Conservation (phyloP, 495 filamentous ascomycete genomes). For the Xylaria longipes region DNA sequence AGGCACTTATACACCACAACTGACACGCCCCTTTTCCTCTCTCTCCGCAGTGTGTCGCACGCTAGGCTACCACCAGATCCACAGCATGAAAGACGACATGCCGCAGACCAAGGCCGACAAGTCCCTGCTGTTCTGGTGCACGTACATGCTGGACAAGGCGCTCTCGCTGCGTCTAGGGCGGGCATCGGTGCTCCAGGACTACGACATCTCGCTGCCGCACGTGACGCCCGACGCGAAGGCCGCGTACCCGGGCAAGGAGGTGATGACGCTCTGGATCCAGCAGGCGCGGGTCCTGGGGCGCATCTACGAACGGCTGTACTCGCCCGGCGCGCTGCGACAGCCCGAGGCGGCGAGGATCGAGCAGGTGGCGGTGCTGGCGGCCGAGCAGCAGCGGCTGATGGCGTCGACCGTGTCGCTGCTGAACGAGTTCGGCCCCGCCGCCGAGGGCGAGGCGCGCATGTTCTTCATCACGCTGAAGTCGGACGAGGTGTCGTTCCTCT, state of each 20-base stretch:
- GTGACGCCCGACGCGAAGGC: conserved; percentile 43
- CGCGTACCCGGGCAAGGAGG: conserved; percentile 42
- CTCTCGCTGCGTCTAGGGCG: conserved; percentile 70
- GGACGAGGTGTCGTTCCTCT: conserved; percentile 62
- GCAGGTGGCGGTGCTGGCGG: conserved; percentile 39
- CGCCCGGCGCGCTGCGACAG: conserved; percentile 61
- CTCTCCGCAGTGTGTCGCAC: conserved; percentile 60
- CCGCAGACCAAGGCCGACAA: conserved; percentile 46
- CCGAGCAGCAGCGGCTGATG: conserved; percentile 35
- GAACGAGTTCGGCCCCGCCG: conserved; percentile 26
- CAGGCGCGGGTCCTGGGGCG: conserved; percentile 63
- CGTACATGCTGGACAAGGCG: conserved; percentile 65
- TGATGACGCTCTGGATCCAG: conserved; percentile 57
- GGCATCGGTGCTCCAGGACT: conserved; percentile 66
- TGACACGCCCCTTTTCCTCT: neutral
- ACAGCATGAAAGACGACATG: conserved; percentile 56
- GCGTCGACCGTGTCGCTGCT: conserved; percentile 35
- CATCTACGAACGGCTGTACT: conserved; percentile 67
- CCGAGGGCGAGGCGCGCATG: conserved; percentile 39
- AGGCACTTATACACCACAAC: neutral
- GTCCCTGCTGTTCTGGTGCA: conserved; percentile 65
- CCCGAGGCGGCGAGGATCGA: conserved; percentile 52
- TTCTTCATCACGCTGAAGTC: conserved; percentile 58
- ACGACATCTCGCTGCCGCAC: conserved; percentile 64
- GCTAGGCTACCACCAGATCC: conserved; percentile 67